phyloP scores from a whole-genome alignment of 164 flowering plant species.

The Berberis thunbergii region DNA sequence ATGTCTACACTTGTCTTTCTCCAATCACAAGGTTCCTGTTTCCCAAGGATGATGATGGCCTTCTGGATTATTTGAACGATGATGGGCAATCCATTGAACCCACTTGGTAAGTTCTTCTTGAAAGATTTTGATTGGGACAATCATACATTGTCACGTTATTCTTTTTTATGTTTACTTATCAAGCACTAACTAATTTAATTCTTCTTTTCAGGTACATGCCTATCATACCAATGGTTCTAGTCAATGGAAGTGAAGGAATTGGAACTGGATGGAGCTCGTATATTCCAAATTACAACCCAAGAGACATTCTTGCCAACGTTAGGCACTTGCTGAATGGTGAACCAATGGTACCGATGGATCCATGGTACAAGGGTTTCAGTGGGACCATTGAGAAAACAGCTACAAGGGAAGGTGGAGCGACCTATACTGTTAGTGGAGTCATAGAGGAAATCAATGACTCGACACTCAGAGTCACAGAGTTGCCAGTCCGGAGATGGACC shows the following conservation, averaged over 20 bases:
- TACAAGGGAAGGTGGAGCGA: conserved; percentile 50
- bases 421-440: conserved; percentile 59
- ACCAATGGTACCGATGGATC: conserved; percentile 78
- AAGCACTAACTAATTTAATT: not conserved
- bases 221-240: conserved; percentile 66
- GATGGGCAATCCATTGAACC: conserved; percentile 91
- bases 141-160: not conserved
- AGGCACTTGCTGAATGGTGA: conserved; percentile 62
- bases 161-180: not conserved
- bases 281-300: conserved; percentile 82
- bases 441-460: conserved; percentile 66
- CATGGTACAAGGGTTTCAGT: conserved; percentile 88
- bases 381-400: conserved; percentile 70
- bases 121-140: not conserved
- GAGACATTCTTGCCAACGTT: conserved; percentile 67
- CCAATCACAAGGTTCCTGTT: conserved; percentile 72
- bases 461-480: conserved; percentile 64
- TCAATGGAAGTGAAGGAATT: conserved; percentile 98
- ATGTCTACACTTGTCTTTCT: conserved; percentile 57
- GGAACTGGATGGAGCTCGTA: conserved; percentile 98
- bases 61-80: conserved; percentile 76
- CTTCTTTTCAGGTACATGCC: conserved; percentile 63
- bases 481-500: conserved; percentile 87
- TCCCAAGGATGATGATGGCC: conserved; percentile 78
- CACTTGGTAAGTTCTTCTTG: conserved; percentile 40